Percentiles rank a stretch among this genome's conserved stretches.
phyloP scores from a whole-genome alignment of 2,329 filamentous ascomycete genomes.

The Cercospora citrullina region DNA sequence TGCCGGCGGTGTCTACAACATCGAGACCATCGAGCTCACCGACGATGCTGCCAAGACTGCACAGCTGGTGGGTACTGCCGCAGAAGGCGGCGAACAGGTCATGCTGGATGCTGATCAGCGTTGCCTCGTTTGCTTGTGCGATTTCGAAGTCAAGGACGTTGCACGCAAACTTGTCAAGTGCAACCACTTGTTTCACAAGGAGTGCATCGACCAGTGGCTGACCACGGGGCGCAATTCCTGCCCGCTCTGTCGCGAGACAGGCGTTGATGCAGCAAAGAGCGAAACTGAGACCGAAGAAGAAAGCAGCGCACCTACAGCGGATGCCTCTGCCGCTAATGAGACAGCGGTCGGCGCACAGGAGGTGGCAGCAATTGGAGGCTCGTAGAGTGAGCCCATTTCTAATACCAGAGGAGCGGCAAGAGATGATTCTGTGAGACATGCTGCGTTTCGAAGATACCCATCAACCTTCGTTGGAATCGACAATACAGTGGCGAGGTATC shows the following conservation, averaged over 20 bases:
- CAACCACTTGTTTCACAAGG: slow-evolving; percentile 65
- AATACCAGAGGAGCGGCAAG: slow-evolving; percentile 10
- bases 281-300: slow-evolving; percentile 15
- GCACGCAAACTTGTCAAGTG: slow-evolving; percentile 63
- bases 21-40: slow-evolving; percentile 39
- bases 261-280: slow-evolving; percentile 53
- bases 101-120: slow-evolving; percentile 48
- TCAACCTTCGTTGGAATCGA: slow-evolving; percentile 13
- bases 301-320: not conserved
- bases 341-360: slow-evolving; percentile 10
- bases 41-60: slow-evolving; percentile 32
- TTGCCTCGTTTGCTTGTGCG: slow-evolving; percentile 66
- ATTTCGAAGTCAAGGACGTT: slow-evolving; percentile 64
- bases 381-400: slow-evolving; percentile 19
- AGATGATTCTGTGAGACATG: slow-evolving; percentile 14
- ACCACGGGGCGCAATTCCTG: slow-evolving; percentile 67
- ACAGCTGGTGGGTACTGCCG: slow-evolving; percentile 38
- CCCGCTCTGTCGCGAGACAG: slow-evolving; percentile 61
- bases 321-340: not conserved
- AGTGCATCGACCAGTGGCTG: slow-evolving; percentile 73
- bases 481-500: slow-evolving; percentile 12
- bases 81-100: slow-evolving; percentile 35
- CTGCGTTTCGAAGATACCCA: slow-evolving; percentile 23
- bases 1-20: slow-evolving; percentile 61
- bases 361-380: slow-evolving; percentile 16